phyloP scores from a whole-genome alignment of 2,329 filamentous ascomycete species.

The Scytalidium lignicola region DNA sequence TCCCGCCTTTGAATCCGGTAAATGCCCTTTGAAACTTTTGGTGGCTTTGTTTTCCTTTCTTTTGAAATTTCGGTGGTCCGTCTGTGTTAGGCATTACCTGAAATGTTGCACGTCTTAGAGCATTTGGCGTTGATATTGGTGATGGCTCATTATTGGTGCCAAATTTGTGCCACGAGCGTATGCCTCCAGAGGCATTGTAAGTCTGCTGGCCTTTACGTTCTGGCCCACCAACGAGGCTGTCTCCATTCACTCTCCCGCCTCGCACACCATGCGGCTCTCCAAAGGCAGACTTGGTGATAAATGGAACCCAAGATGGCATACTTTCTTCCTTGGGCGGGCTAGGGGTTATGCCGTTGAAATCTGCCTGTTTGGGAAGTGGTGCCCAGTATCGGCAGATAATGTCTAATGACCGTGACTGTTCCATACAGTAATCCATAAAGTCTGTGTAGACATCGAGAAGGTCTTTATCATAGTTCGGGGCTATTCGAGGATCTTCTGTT shows the following conservation, averaged over 20 bases:
- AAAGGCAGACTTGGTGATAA: constrained; percentile 10
- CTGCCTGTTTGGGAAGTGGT: constrained; percentile 4
- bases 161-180: constrained; percentile 4
- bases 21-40: background rate
- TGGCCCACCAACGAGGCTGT: constrained; percentile 14
- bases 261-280: constrained; percentile 4
- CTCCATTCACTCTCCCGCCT: constrained; percentile 11
- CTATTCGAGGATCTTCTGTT: constrained; percentile 9
- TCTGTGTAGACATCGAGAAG: constrained; percentile 15
- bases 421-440: constrained; percentile 20
- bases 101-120: background rate
- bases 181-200: constrained; percentile 11
- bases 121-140: background rate
- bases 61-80: background rate
- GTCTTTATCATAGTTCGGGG: constrained; percentile 14
- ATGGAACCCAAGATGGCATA: constrained; percentile 15
- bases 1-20: background rate
- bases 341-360: background rate
- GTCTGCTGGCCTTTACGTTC: constrained; percentile 5
- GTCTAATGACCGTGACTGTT: constrained; percentile 15
- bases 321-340: background rate
- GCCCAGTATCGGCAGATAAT: constrained; percentile 18
- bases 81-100: background rate
- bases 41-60: background rate
- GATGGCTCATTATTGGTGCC: background rate